These are phyloP conservation scores for Pulicaria dysenterica DNA, from an alignment of 129 eudicot genomes.

Conservation along the genomic window DNA sequence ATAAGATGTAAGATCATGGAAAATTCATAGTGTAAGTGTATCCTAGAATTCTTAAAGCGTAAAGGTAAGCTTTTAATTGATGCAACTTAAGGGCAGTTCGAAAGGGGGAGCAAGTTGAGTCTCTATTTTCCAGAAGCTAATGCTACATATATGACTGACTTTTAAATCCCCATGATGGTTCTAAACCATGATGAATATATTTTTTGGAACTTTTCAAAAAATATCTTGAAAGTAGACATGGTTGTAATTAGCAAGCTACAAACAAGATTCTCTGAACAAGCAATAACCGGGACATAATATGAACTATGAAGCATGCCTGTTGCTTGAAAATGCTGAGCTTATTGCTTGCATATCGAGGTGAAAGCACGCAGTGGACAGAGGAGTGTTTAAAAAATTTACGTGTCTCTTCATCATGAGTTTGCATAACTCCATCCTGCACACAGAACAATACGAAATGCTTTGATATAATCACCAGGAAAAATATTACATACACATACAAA, in stretches of 20 bases:
- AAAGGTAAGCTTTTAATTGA: too few relatives aligned
- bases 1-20: background rate
- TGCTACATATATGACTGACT: background rate
- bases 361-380: constrained; percentile 71
- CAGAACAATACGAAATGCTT: constrained; percentile 8
- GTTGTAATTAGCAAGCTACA: constrained; percentile 8
- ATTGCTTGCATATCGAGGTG: constrained; percentile 88
- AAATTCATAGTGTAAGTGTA: background rate
- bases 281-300: constrained; percentile 25
- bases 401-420: constrained; percentile 86
- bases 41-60: too few relatives aligned
- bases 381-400: constrained; percentile 85
- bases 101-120: background rate
- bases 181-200: constrained; percentile 10
- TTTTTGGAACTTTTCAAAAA: background rate
- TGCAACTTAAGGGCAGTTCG: too few relatives aligned
- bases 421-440: constrained; percentile 84
- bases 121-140: background rate
- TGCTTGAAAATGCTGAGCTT: constrained; percentile 91
- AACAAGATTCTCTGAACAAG: constrained; percentile 13
- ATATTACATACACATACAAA: constrained; percentile 1
- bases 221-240: background rate
- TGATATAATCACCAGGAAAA: constrained; percentile 9
- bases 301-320: constrained; percentile 68
- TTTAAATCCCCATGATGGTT: background rate